Conservation (phyloP, 352 stramenopile species). For the Pilasporangium apinafurcum region DNA sequence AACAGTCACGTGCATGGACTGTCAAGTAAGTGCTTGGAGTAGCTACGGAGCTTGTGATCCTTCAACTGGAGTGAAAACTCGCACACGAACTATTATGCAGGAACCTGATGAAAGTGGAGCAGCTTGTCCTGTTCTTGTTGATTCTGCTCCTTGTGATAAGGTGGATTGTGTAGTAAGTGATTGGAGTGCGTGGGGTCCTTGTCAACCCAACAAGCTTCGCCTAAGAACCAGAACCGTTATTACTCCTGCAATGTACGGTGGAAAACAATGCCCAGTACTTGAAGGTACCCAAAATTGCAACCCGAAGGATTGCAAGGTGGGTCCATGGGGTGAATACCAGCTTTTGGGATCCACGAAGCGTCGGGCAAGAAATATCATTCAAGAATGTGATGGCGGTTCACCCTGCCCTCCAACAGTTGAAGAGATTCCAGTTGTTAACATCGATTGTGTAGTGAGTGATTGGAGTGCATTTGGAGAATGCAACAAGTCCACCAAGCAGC, state of each 20-base stretch:
- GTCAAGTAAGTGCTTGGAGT: slow-evolving; percentile 24
- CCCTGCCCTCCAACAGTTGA: slow-evolving; percentile 35
- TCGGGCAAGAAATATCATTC: slow-evolving; percentile 26
- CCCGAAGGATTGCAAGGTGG: slow-evolving; percentile 49
- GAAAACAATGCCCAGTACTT: slow-evolving; percentile 28
- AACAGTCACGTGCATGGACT: slow-evolving; percentile 24
- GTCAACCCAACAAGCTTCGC: slow-evolving; percentile 20
- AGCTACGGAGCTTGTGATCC: slow-evolving; percentile 24
- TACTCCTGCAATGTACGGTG: slow-evolving; percentile 34
- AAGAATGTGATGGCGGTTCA: slow-evolving; percentile 29
- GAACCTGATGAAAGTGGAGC: slow-evolving; percentile 37
- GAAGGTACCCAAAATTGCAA: slow-evolving; percentile 57
- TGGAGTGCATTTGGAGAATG: slow-evolving; percentile 43
- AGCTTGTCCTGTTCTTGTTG: slow-evolving; percentile 28
- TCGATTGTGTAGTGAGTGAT: slow-evolving; percentile 35
- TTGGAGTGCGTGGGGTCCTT: slow-evolving; percentile 40
- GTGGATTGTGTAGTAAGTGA: slow-evolving; percentile 41
- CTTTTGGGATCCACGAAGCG: slow-evolving; percentile 34
- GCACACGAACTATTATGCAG: slow-evolving; percentile 36
- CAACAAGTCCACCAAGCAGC: slow-evolving; percentile 21
- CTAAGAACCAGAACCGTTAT: slow-evolving; percentile 39
- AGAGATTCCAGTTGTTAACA: slow-evolving; percentile 19
- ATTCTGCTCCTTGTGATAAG: slow-evolving; percentile 33
- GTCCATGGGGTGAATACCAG: slow-evolving; percentile 37
- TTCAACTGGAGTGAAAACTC: slow-evolving; percentile 24